Base-by-base conservation (phyloP, 1,284 basidiomycete genomes). In the Ustilago crameri region DNA sequence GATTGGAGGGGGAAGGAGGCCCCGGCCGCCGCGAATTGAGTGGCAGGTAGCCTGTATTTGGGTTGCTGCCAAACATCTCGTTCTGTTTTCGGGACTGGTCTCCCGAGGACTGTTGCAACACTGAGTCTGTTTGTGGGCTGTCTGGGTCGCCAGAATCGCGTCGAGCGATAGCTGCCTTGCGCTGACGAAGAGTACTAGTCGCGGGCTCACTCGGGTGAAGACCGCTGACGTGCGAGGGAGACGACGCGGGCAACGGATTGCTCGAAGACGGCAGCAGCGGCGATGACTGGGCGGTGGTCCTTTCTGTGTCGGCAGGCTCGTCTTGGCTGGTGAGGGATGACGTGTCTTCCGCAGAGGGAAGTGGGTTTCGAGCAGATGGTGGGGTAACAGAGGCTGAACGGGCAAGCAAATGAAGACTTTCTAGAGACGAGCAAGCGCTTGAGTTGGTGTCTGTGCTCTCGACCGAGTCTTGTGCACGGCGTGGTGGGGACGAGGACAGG, bases 31-130 rank as follows among this genome's bases (percentile, higher is more conserved):
- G 26, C 20, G 52, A 37, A 24, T 62, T 61, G 62, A 71, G 56
- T n/a, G 68, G 68, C 50, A 71, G 58, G 43, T 71, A 71, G 46
- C 61, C 65, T 3, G 60, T 52, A 24, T 43, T 41, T 4, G 67
- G 46, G 14, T 55, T 61, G 56, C 51, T 56, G 51, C 67, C 67
- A 44, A 62, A 64, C 61, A 70, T 70, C 35, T 34, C 45, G 45
- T 51, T 10, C 22, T 59, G 40, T 14, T 37, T 40, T 34, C 34
- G 42, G 35, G 22, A 9, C 15, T 20, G 49, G 15, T 38, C 34
- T 17, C 22, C 34, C 4, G 46, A 24, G 32, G 30, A 18, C n/a
- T n/a, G n/a, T n/a, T n/a, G n/a, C n/a, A n/a, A n/a, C n/a, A 23
- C 18, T 20, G 38, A 9, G 17, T 41, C 18, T 15, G n/a, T 26